Evolutionary conservation across 1,284 basidiomycete genomes (phyloP), one percentile per base, ranked within the genome.

Genomic region (Pholiota adiposa): DNA sequence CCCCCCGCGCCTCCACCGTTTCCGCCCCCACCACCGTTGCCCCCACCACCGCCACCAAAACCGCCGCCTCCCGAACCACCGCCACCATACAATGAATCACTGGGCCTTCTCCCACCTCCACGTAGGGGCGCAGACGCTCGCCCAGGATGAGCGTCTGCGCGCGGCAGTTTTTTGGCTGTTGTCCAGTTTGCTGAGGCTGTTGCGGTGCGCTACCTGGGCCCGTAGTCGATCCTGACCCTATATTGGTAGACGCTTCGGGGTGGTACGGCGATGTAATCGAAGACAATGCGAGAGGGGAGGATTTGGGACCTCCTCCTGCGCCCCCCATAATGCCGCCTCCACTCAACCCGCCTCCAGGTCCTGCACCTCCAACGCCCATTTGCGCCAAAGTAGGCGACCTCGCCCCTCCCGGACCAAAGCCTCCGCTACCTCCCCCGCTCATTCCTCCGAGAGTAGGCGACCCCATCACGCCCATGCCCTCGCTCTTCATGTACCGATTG

Each of bases 131-230:
- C 79, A 80, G 79, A 79, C 79, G 75, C 74, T 78, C 77, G 79
- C 79, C 79, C 79, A 77, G 78, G 65, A 60, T 76, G 76, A 77
- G 75, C 79, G 75, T 80, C 79, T 80, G 79, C 79, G 79, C 79
- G 77, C 67, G 70, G 74, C 58, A 80, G 72, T 81, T 81, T 81
- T 81, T 81, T 81, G 77, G 69, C 75, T 76, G 76, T 49, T 55
- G 54, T 36, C 63, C 58, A 14, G 50, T 55, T 16, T 58, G 62
- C 19, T 63, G 16, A n/a, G 9, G 50, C 34, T 38, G 50, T 36
- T 19, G 29, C 3, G n/a, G n/a, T 44, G 29, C 18, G 25, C 23
- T 14, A 53, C 18, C 29, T 59, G 25, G 6, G 54, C 18, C 4
- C 34, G 44, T 11, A 40, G 49, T 33, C 12, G 31, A 12, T 12